phyloP scores from a whole-genome alignment of 345 rosid genomes.

The Hibiscus trionum region DNA sequence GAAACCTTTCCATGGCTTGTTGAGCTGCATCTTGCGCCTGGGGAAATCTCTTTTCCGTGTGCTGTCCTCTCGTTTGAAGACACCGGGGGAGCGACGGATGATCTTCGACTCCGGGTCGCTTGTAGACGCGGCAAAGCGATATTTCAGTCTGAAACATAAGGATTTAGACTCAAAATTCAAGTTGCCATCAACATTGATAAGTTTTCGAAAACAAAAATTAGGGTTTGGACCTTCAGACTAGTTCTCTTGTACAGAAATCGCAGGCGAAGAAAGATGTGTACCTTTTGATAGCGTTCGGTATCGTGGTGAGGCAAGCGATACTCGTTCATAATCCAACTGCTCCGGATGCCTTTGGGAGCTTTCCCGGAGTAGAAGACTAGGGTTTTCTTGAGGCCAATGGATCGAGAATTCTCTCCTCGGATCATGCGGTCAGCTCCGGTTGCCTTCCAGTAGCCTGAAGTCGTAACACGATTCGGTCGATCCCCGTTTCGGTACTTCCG shows the following conservation, averaged over 20 bases:
- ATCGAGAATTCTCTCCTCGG: conserved; percentile 56
- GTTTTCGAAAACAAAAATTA: too few relatives aligned
- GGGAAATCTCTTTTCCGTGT: conserved; percentile 18
- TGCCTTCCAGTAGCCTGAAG: conserved; percentile 99
- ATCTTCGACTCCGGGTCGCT: conserved; percentile 91
- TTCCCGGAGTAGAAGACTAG: conserved; percentile 98
- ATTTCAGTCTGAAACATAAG: conserved; percentile 55
- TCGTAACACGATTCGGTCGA: conserved; percentile 89
- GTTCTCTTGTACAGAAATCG: too few relatives aligned
- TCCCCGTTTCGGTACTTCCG: conserved; percentile 93
- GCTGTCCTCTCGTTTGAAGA: conserved; percentile 29
- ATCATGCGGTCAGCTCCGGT: conserved; percentile 99
- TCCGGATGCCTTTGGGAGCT: conserved; percentile 95
- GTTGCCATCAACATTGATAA: too few relatives aligned
- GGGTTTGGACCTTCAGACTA: too few relatives aligned
- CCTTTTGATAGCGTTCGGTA: conserved; percentile 89
- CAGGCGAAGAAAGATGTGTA: conserved; percentile 8
- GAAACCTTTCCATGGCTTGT: conserved; percentile 17
- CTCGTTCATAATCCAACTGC: conserved; percentile 99
- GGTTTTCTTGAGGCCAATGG: conserved; percentile 97
- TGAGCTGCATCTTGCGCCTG: conserved; percentile 12
- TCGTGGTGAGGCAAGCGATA: conserved; percentile 96
- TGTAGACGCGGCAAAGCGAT: conserved; percentile 93
- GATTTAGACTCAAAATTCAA: background rate
- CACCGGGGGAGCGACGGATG: conserved; percentile 76